Percentiles rank a stretch among this genome's conserved stretches.
phyloP scores from a whole-genome alignment of 345 rosid genomes.

The Fremontodendron californicum region DNA sequence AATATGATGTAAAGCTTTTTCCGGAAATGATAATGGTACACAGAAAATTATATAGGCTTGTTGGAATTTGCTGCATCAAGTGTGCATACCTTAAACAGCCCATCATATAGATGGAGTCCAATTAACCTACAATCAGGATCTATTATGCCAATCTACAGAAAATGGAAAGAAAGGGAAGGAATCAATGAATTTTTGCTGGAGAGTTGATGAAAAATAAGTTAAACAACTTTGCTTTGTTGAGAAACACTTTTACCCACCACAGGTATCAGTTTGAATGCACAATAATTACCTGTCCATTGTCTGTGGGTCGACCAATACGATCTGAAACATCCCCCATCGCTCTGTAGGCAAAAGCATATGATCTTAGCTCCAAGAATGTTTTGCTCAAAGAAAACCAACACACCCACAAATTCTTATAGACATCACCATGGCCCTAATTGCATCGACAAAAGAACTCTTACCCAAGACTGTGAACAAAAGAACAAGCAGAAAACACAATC shows the following conservation, averaged over 20 bases:
- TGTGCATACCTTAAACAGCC: constrained; percentile 73
- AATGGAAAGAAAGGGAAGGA: neutral
- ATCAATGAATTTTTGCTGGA: neutral
- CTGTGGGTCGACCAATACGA: constrained; percentile 82
- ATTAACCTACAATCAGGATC: constrained; percentile 95
- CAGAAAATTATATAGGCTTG: neutral
- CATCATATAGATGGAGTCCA: constrained; percentile 96
- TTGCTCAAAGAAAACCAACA: neutral
- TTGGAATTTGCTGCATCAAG: neutral
- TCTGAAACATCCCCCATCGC: constrained; percentile 99
- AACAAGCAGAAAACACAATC: neutral
- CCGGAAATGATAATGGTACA: neutral
- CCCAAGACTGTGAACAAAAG: neutral
- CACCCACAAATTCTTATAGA: neutral
- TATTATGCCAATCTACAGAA: constrained; percentile 79
- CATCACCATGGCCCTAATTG: neutral
- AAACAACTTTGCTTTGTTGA: neutral
- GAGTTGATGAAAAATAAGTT: neutral
- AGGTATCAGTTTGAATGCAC: neutral
- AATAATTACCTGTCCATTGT: constrained; percentile 81
- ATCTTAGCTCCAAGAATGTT: constrained; percentile 1
- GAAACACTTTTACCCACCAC: neutral
- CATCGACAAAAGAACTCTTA: neutral
- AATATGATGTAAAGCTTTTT: neutral
- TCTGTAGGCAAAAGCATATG: constrained; percentile 31